These are phyloP conservation scores for Leptosphaerulina australis DNA, from an alignment of 2,329 filamentous ascomycete genomes.

Conservation along the genomic window DNA sequence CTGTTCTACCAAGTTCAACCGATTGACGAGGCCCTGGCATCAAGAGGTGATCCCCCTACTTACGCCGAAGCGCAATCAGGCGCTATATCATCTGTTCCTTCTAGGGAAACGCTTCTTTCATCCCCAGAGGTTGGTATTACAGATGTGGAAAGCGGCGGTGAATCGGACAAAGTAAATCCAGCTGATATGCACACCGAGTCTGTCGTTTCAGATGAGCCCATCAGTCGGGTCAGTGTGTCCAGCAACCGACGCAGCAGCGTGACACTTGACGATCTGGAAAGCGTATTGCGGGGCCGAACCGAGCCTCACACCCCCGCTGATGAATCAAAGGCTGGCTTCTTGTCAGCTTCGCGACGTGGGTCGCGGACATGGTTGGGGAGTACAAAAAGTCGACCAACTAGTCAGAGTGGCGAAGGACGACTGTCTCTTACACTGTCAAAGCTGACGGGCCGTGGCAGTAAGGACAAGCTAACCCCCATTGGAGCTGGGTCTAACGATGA, in stretches of 20 bases:
- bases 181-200: constrained; percentile 24
- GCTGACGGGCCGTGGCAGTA: constrained; percentile 51
- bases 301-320: constrained; percentile 52
- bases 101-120: constrained; percentile 38
- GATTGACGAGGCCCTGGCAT: constrained; percentile 70
- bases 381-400: constrained; percentile 51
- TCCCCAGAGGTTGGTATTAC: constrained; percentile 10
- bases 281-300: constrained; percentile 40
- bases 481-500: constrained; percentile 32
- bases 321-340: constrained; percentile 46
- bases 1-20: constrained; percentile 95
- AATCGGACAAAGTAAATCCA: constrained; percentile 31
- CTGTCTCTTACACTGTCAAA: constrained; percentile 51
- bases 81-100: constrained; percentile 30
- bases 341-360: constrained; percentile 42
- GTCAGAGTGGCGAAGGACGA: constrained; percentile 49
- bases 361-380: constrained; percentile 42
- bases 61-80: constrained; percentile 47
- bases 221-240: constrained; percentile 45
- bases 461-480: constrained; percentile 46
- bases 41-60: constrained; percentile 47
- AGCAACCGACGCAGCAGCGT: constrained; percentile 50
- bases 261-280: constrained; percentile 48
- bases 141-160: constrained; percentile 25
- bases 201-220: constrained; percentile 27